These are phyloP conservation scores for Alternaria longipes DNA, from an alignment of 2,329 filamentous ascomycete species.

Conservation along the genomic window DNA sequence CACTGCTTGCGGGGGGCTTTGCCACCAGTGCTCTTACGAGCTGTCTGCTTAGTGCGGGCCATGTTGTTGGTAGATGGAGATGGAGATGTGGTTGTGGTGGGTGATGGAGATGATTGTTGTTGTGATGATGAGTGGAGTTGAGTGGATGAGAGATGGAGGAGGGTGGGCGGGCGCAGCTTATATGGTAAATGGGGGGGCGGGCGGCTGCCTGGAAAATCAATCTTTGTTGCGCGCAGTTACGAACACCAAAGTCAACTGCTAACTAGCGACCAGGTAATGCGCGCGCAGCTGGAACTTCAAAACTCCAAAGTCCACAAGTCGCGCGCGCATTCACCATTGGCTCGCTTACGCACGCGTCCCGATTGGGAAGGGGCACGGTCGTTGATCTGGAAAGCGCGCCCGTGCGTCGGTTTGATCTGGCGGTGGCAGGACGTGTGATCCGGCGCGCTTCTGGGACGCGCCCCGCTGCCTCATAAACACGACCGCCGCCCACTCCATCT, in stretches of 20 bases:
- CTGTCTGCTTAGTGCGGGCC: slow-evolving; percentile 66
- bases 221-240: slow-evolving; percentile 30
- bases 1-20: slow-evolving; percentile 82
- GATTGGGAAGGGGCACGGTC: slow-evolving; percentile 40
- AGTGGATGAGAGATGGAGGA: slow-evolving; percentile 49
- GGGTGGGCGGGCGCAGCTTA: slow-evolving; percentile 50
- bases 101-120: slow-evolving; percentile 31
- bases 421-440: slow-evolving; percentile 36
- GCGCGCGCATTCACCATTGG: slow-evolving; percentile 28
- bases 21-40: slow-evolving; percentile 70
- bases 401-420: slow-evolving; percentile 47
- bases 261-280: slow-evolving; percentile 14
- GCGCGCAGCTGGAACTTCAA: slow-evolving; percentile 31
- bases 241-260: slow-evolving; percentile 38
- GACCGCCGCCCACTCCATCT: slow-evolving; percentile 23
- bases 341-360: slow-evolving; percentile 32
- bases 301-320: slow-evolving; percentile 23
- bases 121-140: slow-evolving; percentile 40
- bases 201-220: slow-evolving; percentile 50
- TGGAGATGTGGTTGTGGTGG: slow-evolving; percentile 28
- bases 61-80: slow-evolving; percentile 49
- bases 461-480: slow-evolving; percentile 39
- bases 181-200: slow-evolving; percentile 46
- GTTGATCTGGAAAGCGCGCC: slow-evolving; percentile 45
- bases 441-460: slow-evolving; percentile 33